Evolutionary conservation across 208 protist genomes (phyloP).

Genomic region (Tritrichomonas foetus): DNA sequence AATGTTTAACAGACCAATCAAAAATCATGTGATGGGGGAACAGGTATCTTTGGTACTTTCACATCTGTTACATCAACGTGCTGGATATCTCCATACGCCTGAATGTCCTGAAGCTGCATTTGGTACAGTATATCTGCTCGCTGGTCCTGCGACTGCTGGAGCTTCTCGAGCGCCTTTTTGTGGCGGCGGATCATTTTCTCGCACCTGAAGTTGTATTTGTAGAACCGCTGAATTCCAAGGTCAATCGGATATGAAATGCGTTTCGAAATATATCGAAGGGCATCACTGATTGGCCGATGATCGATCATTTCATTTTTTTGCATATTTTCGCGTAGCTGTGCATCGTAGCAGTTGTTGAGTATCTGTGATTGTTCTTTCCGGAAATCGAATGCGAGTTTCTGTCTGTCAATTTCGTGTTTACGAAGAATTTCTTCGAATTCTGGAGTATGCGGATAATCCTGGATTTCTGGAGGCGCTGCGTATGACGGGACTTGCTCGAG

Average conservation of each 20-base stretch:
- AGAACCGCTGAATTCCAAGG: not conserved
- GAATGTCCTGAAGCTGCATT: not conserved
- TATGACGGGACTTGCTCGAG: not conserved
- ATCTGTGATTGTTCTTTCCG: not conserved
- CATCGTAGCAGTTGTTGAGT: conserved; percentile 4
- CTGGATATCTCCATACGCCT: not conserved
- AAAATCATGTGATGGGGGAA: not conserved
- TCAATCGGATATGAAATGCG: not conserved
- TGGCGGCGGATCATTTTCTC: not conserved
- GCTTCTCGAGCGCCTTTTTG: not conserved
- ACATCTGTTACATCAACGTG: not conserved
- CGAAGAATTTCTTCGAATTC: not conserved
- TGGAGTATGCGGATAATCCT: not conserved
- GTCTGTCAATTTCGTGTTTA: not conserved
- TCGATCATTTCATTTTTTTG: conserved; percentile 25
- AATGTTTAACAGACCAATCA: no score
- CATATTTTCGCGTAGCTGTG: conserved; percentile 20
- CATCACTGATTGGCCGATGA: not conserved
- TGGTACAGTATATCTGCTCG: not conserved
- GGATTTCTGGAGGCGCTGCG: not conserved
- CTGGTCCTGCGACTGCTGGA: not conserved
- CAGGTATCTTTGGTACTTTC: not conserved
- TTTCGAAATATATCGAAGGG: not conserved
- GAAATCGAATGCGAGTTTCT: not conserved
- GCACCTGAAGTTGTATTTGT: conserved; percentile 15